phyloP scores from a whole-genome alignment of 257 asterid species.

The Eucommia ulmoides region DNA sequence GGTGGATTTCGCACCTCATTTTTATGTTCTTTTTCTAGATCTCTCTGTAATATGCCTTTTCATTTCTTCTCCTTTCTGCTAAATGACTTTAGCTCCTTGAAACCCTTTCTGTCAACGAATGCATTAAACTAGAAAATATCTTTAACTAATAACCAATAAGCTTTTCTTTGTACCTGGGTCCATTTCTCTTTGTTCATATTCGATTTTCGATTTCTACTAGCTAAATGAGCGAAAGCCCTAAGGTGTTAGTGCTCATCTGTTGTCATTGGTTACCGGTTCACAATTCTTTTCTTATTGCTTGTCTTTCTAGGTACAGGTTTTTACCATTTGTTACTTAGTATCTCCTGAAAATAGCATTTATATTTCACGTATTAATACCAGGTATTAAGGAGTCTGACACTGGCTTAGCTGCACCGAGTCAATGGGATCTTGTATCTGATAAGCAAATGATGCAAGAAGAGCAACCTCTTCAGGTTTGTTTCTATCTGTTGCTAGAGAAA shows the following conservation, averaged over 20 bases:
- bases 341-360: not conserved
- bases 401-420: slow-evolving; percentile 97
- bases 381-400: slow-evolving; percentile 3
- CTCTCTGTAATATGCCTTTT: not conserved
- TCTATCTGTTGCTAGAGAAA: too few species aligned
- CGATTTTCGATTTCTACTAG: too few species aligned
- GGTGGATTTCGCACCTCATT: not conserved
- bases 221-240: too few species aligned
- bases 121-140: not conserved
- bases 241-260: not conserved
- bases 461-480: slow-evolving; percentile 76
- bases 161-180: not conserved
- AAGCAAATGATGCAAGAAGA: slow-evolving; percentile 99
- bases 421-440: slow-evolving; percentile 98
- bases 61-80: too few species aligned
- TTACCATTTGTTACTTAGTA: not conserved
- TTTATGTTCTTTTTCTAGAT: too few species aligned
- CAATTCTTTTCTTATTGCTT: not conserved
- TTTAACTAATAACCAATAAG: not conserved
- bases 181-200: not conserved
- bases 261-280: not conserved
- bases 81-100: too few species aligned
- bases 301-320: not conserved
- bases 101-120: too few species aligned
- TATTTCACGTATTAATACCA: not conserved